phyloP scores from a whole-genome alignment of 2,329 filamentous ascomycete genomes.

The Fusarium lyarnte region DNA sequence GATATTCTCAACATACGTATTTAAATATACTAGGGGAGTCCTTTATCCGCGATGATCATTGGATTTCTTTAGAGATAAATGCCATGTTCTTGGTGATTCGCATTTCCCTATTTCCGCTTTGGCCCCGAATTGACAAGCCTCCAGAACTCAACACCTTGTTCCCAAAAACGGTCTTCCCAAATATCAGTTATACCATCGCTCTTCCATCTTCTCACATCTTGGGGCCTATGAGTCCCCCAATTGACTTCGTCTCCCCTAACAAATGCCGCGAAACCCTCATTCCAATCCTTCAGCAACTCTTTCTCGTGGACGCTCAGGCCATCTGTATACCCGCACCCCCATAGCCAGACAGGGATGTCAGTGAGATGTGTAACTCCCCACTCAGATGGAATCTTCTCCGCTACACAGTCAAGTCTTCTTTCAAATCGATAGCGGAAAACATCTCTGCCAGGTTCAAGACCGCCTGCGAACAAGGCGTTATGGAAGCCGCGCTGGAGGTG shows the following conservation, averaged over 20 bases:
- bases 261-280: neutral
- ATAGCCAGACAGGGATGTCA: neutral
- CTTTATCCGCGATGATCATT: no score
- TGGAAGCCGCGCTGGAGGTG: neutral
- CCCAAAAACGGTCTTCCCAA: neutral
- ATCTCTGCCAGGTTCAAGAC: neutral
- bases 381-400: neutral
- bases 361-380: neutral
- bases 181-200: neutral
- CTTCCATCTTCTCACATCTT: neutral
- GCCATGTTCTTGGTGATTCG: rapidly evolving
- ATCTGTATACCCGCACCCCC: rapidly evolving
- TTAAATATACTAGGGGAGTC: no score
- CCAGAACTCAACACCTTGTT: neutral
- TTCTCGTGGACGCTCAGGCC: neutral
- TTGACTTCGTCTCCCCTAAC: neutral
- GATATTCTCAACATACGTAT: no score
- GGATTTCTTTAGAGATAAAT: no score
- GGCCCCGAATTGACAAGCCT: neutral
- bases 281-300: neutral
- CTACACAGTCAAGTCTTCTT: neutral
- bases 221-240: rapidly evolving
- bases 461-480: neutral
- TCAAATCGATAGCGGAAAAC: neutral
- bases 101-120: no score